These are phyloP conservation scores for Globisporangium takayamanum DNA, from an alignment of 352 stramenopile species.

Conservation along the genomic window DNA sequence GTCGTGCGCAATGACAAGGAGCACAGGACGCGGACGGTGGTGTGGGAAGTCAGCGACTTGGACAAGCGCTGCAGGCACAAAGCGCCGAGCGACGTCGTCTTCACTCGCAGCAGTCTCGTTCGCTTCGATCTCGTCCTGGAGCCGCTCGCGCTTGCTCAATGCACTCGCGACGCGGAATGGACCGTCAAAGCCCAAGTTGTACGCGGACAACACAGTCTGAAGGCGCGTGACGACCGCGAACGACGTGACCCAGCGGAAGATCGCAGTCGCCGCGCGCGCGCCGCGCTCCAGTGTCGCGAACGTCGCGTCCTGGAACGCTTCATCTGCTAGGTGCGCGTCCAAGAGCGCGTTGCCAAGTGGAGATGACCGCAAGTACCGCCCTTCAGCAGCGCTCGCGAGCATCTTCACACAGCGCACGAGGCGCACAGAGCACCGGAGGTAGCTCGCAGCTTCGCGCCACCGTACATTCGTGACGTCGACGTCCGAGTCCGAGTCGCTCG, in stretches of 20 bases:
- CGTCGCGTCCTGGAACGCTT: constrained; percentile 37
- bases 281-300: constrained; percentile 40
- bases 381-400: constrained; percentile 30
- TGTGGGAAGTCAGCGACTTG: constrained; percentile 23
- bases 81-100: constrained; percentile 39
- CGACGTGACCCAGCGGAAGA: constrained; percentile 52
- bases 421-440: constrained; percentile 36
- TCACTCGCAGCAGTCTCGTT: constrained; percentile 24
- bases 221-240: constrained; percentile 37
- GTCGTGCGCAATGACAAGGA: constrained; percentile 68
- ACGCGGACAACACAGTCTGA: constrained; percentile 31
- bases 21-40: constrained; percentile 41
- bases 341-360: constrained; percentile 33
- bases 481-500: constrained; percentile 41
- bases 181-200: constrained; percentile 4
- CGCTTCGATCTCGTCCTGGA: constrained; percentile 29
- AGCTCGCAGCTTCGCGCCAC: constrained; percentile 57
- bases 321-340: constrained; percentile 37
- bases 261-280: constrained; percentile 37
- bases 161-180: constrained; percentile 33
- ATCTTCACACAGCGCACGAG: constrained; percentile 52
- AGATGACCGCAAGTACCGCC: constrained; percentile 33
- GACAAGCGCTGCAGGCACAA: constrained; percentile 47
- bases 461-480: constrained; percentile 45
- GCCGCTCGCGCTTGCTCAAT: constrained; percentile 30